A percentile compares a stretch with the other conserved stretches of the same genome.
These are phyloP conservation scores for Cladosporium oxysporum DNA, from an alignment of 2,329 filamentous ascomycete genomes.

Conservation along the genomic window DNA sequence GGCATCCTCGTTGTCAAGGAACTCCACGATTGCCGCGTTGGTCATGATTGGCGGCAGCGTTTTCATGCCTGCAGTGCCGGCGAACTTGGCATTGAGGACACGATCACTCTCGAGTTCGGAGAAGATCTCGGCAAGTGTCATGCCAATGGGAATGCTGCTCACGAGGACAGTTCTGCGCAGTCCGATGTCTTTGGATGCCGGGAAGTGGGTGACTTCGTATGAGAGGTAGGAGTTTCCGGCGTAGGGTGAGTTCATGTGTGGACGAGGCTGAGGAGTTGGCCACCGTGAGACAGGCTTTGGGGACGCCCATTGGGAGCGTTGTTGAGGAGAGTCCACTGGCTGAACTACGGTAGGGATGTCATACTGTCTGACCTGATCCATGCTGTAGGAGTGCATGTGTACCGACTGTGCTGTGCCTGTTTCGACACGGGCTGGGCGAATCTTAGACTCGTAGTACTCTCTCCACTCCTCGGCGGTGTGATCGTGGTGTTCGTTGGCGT, in stretches of 20 bases:
- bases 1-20: constrained; percentile 25
- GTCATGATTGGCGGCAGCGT: constrained; percentile 24
- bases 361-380: neutral
- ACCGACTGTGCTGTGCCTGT: constrained; percentile 2
- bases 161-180: constrained; percentile 29
- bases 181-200: neutral
- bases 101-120: constrained; percentile 26
- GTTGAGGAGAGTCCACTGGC: neutral
- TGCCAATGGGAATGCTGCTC: constrained; percentile 26
- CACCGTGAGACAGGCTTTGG: neutral
- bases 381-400: constrained; percentile 15
- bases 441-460: constrained; percentile 28
- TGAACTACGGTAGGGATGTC: neutral
- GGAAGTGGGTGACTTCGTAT: constrained; percentile 4
- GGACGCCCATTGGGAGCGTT: neutral
- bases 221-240: neutral
- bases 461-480: constrained; percentile 27
- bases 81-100: constrained; percentile 25
- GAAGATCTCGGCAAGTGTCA: constrained; percentile 27
- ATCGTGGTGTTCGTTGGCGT: constrained; percentile 20
- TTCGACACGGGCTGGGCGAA: constrained; percentile 22
- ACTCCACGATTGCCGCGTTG: constrained; percentile 28
- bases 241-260: neutral
- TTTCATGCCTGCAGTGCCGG: constrained; percentile 27
- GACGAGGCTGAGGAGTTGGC: neutral